Conservation (phyloP, 257 asterid genomes). For the Verbena officinalis region DNA sequence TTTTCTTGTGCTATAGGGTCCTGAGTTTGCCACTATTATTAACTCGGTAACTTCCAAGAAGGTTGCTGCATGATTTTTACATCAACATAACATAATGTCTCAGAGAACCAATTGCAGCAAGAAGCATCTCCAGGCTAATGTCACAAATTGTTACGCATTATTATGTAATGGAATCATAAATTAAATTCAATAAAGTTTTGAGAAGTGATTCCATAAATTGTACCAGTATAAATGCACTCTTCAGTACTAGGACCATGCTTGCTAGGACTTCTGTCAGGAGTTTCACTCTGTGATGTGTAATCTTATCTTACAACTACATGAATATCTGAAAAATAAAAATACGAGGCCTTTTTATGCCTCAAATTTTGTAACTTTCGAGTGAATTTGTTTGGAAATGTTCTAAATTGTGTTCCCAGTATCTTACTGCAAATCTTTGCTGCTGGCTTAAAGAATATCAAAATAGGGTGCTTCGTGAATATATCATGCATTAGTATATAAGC, state of each 20-base stretch:
- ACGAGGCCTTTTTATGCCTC: constrained; percentile 28
- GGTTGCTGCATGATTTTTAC: constrained; percentile 69
- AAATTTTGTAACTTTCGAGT: constrained; percentile 28
- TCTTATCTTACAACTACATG: constrained; percentile 14
- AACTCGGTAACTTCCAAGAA: constrained; percentile 94
- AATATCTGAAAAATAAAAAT: constrained; percentile 17
- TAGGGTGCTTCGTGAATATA: background rate
- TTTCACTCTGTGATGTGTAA: constrained; percentile 12
- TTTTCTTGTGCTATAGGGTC: constrained; percentile 60
- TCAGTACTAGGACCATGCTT: constrained; percentile 22
- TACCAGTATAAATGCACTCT: constrained; percentile 1
- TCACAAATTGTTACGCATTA: constrained; percentile 7
- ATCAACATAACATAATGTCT: constrained; percentile 29
- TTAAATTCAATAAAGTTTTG: constrained; percentile 28
- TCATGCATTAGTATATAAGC: no score
- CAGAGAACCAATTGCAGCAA: constrained; percentile 30
- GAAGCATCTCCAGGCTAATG: constrained; percentile 22
- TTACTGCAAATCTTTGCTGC: background rate
- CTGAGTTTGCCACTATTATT: constrained; percentile 86
- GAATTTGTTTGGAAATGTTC: constrained; percentile 12
- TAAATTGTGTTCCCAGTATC: background rate
- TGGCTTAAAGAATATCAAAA: background rate
- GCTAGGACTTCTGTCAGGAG: constrained; percentile 22
- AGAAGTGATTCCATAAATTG: constrained; percentile 18
- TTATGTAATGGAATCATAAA: constrained; percentile 24